These are phyloP conservation scores for Phyllostachys edulis DNA, from an alignment of 176 grass and related monocot species.

Conservation along the genomic window DNA sequence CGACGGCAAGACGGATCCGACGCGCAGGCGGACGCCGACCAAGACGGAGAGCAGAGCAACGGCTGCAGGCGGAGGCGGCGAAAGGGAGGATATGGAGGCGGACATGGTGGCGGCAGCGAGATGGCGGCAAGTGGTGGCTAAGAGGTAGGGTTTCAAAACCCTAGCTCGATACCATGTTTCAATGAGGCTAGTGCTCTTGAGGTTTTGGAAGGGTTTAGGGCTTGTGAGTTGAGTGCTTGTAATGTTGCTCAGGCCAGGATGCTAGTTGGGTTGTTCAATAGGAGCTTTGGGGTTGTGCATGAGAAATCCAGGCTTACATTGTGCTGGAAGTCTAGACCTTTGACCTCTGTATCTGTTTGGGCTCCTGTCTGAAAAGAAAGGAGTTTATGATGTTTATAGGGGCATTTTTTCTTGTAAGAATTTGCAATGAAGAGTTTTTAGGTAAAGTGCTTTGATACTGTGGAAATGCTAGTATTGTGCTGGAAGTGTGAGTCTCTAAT, in stretches of 20 bases:
- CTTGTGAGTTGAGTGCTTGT: slow-evolving; percentile 35
- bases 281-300: slow-evolving; percentile 35
- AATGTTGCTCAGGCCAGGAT: slow-evolving; percentile 61
- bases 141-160: no score
- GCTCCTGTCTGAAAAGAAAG: slow-evolving; percentile 9
- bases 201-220: slow-evolving; percentile 26
- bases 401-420: background rate
- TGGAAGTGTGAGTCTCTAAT: background rate
- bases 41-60: no score
- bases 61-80: no score
- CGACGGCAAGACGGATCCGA: no score
- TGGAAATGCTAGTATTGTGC: background rate
- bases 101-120: no score
- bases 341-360: slow-evolving; percentile 52
- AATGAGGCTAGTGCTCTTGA: background rate
- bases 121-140: no score
- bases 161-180: no score
- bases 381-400: background rate
- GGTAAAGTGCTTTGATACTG: background rate
- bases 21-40: no score
- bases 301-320: slow-evolving; percentile 49
- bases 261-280: slow-evolving; percentile 46
- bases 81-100: no score
- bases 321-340: slow-evolving; percentile 60
- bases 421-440: background rate